Evolutionary conservation across 83 land plant genomes (phyloP).

Genomic region (Thuja plicata): DNA sequence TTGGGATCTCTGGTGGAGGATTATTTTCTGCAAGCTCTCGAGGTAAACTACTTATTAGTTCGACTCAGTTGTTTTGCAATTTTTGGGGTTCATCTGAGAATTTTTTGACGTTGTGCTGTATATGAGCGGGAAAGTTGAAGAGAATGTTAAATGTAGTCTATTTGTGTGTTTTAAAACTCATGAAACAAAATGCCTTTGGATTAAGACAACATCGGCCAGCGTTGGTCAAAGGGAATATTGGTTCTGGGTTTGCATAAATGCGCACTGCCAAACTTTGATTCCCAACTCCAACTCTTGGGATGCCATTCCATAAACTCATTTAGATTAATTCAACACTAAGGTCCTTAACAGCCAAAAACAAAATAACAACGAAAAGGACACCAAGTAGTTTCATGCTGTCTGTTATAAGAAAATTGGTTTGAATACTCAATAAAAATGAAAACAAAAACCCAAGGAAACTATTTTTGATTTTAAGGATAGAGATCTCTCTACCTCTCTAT

Average conservation of each 20-base stretch:
- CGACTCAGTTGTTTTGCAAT: neutral
- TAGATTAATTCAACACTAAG: neutral
- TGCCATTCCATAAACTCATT: neutral
- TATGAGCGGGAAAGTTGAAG: neutral
- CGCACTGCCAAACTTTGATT: neutral
- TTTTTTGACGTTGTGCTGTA: neutral
- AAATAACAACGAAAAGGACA: too few relatives aligned
- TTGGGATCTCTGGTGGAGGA: conserved; percentile 37
- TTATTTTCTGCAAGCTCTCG: conserved; percentile 44
- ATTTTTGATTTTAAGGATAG: neutral
- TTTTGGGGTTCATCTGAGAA: neutral
- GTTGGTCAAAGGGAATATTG: neutral
- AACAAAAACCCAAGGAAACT: neutral
- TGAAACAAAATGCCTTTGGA: neutral
- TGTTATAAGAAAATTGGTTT: neutral
- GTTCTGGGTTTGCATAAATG: neutral
- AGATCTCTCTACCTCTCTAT: neutral
- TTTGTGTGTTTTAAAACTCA: neutral
- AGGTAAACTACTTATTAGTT: conserved; percentile 28
- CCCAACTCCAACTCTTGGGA: neutral
- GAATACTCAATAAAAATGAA: neutral
- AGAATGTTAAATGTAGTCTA: neutral
- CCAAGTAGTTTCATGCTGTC: neutral
- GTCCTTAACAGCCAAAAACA: neutral
- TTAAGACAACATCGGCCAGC: neutral